Conservation (phyloP, 2,329 filamentous ascomycete species). For the Aspergillus fumigatus region DNA sequence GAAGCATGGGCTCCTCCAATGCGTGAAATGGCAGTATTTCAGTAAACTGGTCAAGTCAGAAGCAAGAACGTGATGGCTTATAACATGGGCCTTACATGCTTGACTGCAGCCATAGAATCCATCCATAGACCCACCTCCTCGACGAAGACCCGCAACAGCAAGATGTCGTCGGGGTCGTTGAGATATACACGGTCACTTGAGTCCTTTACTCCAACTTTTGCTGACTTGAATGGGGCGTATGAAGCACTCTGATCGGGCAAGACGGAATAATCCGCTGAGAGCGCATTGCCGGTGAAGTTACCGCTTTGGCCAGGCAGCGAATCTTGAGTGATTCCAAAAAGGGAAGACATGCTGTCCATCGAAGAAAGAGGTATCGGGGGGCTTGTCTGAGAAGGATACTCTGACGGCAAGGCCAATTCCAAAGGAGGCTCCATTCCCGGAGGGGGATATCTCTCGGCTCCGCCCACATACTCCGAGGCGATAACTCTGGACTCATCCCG, state of each 20-base stretch:
- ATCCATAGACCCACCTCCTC: constrained; percentile 91
- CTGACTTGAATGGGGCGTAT: constrained; percentile 30
- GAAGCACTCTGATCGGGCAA: constrained; percentile 31
- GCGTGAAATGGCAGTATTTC: constrained; percentile 78
- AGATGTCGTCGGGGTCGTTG: constrained; percentile 69
- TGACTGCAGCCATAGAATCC: constrained; percentile 80
- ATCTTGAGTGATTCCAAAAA: constrained; percentile 44
- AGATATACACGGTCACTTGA: constrained; percentile 58
- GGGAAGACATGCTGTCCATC: constrained; percentile 44
- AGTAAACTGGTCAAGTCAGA: constrained; percentile 56
- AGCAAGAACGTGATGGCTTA: neutral
- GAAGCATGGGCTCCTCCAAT: constrained; percentile 76
- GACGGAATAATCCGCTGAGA: constrained; percentile 21
- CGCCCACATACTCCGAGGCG: constrained; percentile 83
- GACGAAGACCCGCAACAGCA: constrained; percentile 90
- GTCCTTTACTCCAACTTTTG: constrained; percentile 37
- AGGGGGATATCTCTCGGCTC: constrained; percentile 65
- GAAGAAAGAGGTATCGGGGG: constrained; percentile 43
- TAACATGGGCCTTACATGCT: constrained; percentile 53
- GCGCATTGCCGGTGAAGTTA: constrained; percentile 23
- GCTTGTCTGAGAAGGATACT: constrained; percentile 6
- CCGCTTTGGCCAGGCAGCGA: constrained; percentile 18
- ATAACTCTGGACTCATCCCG: constrained; percentile 85
- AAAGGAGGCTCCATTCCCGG: constrained; percentile 40
- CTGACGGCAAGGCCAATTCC: constrained; percentile 11